Conservation (phyloP, 176 grass and related monocot genomes). For the Neostapfia colusana region DNA sequence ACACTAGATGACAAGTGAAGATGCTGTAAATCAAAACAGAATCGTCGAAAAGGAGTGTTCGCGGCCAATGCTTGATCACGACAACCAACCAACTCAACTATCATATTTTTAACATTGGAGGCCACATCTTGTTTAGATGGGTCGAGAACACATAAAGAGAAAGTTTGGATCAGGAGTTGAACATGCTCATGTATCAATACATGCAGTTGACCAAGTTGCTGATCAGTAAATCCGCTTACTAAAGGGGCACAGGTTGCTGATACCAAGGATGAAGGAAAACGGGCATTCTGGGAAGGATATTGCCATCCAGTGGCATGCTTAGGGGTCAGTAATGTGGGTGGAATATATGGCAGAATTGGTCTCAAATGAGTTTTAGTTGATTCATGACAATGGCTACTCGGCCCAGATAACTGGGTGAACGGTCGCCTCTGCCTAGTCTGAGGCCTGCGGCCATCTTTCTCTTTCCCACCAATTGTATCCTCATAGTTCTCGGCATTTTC, state of each 20-base stretch:
- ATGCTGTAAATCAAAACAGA: conserved; percentile 51
- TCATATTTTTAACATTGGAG: conserved; percentile 67
- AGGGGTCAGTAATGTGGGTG: conserved; percentile 32
- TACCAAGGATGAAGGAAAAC: conserved; percentile 27
- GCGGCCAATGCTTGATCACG: conserved; percentile 69
- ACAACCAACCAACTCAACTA: conserved; percentile 67
- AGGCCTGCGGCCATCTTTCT: conserved; percentile 48
- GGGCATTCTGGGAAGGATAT: conserved; percentile 43
- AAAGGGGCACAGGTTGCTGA: conserved; percentile 43
- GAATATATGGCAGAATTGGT: conserved; percentile 59
- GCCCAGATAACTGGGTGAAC: conserved; percentile 39
- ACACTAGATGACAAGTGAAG: conserved; percentile 47
- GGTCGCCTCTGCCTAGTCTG: conserved; percentile 71
- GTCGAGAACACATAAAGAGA: conserved; percentile 84
- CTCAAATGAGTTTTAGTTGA: conserved; percentile 50
- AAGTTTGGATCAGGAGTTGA: conserved; percentile 87
- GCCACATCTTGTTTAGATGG: conserved; percentile 65
- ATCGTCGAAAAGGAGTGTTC: conserved; percentile 45
- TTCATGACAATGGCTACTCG: conserved; percentile 29
- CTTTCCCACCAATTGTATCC: conserved; percentile 25
- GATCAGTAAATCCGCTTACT: conserved; percentile 63
- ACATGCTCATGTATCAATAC: conserved; percentile 84
- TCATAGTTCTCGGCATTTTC: conserved; percentile 59
- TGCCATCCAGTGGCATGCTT: conserved; percentile 43
- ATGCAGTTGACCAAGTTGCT: conserved; percentile 78